Percentiles rank a stretch among this genome's conserved stretches.
phyloP scores from a whole-genome alignment of 2,329 filamentous ascomycete species.

The Exophiala xenobiotica region DNA sequence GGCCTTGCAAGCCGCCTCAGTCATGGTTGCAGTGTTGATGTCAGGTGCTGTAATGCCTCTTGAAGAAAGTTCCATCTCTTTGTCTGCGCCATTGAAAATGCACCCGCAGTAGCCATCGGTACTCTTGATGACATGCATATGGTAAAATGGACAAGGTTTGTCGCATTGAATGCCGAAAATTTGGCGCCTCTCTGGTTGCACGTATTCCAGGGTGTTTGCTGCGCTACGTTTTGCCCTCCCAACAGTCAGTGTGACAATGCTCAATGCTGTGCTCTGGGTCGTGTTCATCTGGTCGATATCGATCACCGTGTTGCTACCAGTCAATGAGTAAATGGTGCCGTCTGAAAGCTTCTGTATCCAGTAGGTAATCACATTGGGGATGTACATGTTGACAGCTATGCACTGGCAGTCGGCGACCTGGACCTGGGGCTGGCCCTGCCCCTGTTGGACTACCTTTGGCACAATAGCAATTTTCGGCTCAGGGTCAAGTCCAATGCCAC shows the following conservation, averaged over 20 bases:
- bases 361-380: constrained; percentile 25
- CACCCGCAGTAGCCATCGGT: constrained; percentile 25
- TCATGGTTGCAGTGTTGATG: constrained; percentile 24
- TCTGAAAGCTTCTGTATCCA: constrained; percentile 25
- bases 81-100: constrained; percentile 23
- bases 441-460: constrained; percentile 26
- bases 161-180: constrained; percentile 21
- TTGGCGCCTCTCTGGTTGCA: constrained; percentile 17
- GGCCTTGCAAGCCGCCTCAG: constrained; percentile 25
- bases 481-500: constrained; percentile 22
- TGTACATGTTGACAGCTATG: constrained; percentile 31
- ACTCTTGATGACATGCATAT: constrained; percentile 20
- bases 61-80: constrained; percentile 7
- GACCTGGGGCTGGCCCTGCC: constrained; percentile 20
- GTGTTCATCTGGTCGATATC: constrained; percentile 28
- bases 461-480: constrained; percentile 27
- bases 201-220: constrained; percentile 5
- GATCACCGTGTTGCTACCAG: constrained; percentile 27
- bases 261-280: constrained; percentile 19
- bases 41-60: constrained; percentile 19
- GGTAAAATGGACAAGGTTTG: constrained; percentile 20
- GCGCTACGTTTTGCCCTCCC: constrained; percentile 15
- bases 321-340: constrained; percentile 26
- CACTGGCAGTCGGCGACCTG: constrained; percentile 26
- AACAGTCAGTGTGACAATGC: constrained; percentile 15